phyloP scores from a whole-genome alignment of 305 asterid genomes.

The Coffea humblotiana region DNA sequence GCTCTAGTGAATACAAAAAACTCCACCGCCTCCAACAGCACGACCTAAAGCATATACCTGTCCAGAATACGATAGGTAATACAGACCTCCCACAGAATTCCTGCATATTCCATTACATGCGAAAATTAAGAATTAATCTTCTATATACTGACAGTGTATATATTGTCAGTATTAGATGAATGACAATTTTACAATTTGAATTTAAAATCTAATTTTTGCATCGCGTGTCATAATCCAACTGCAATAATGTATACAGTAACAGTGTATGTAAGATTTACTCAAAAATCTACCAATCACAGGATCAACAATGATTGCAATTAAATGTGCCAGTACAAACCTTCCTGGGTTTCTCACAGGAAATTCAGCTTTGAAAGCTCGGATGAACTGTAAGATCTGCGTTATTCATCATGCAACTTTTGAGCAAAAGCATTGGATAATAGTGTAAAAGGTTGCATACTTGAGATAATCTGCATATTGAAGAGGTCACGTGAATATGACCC shows the following conservation, averaged over 20 bases:
- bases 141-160: too few relatives aligned
- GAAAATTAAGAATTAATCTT: background rate
- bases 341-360: constrained; percentile 52
- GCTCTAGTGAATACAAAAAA: constrained; percentile 79
- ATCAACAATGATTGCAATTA: background rate
- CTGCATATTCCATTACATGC: constrained; percentile 32
- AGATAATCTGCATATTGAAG: background rate
- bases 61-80: constrained; percentile 83
- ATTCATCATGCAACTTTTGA: constrained; percentile 5
- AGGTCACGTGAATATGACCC: background rate
- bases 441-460: background rate
- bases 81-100: constrained; percentile 77
- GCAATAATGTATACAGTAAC: too few relatives aligned
- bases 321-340: constrained; percentile 39
- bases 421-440: background rate
- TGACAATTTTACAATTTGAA: too few relatives aligned
- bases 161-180: too few relatives aligned
- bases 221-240: too few relatives aligned
- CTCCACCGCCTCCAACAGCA: constrained; percentile 88
- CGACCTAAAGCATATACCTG: constrained; percentile 82
- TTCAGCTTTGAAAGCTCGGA: constrained; percentile 68
- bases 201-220: too few relatives aligned
- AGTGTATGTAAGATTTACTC: too few relatives aligned
- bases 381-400: constrained; percentile 68
- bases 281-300: background rate